A percentile compares a stretch with the other conserved stretches of the same genome.
Evolutionary conservation across 2,329 filamentous ascomycete genomes (phyloP).

Genomic region (Akanthomyces lecanii): DNA sequence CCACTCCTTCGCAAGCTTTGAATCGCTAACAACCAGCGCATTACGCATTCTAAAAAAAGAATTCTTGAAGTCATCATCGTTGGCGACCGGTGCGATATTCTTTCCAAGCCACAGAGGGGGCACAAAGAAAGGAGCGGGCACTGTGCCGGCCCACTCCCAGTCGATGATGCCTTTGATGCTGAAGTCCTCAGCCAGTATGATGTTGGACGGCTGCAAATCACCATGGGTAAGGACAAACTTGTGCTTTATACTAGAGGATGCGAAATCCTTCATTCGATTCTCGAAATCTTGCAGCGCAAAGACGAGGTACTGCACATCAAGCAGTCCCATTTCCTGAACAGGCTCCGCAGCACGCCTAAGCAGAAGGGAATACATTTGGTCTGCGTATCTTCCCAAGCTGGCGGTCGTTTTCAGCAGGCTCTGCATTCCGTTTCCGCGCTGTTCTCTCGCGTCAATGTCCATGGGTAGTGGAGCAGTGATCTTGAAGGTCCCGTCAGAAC

Average conservation of each 20-base stretch:
- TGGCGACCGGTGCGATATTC: not conserved
- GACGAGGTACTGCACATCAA: constrained; percentile 1
- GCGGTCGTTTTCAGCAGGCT: not conserved
- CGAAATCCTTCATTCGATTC: not conserved
- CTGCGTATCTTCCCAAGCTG: not conserved
- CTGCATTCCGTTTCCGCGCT: not conserved
- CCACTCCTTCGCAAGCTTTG: constrained; percentile 5
- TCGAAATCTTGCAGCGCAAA: constrained; percentile 11
- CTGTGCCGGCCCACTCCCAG: constrained; percentile 15
- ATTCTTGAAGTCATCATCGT: not conserved
- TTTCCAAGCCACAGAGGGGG: constrained; percentile 13
- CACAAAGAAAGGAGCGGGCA: constrained; percentile 4
- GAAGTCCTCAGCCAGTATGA: constrained; percentile 10
- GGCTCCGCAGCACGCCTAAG: not conserved
- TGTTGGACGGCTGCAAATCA: constrained; percentile 14
- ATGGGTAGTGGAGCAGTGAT: constrained; percentile 1
- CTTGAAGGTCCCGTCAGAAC: not conserved
- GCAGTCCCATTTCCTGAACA: not conserved
- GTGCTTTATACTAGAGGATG: not conserved
- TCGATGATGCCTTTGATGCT: constrained; percentile 16
- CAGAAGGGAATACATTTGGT: not conserved
- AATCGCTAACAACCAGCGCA: not conserved
- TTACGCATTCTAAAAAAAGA: not conserved
- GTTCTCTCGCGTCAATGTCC: not conserved
- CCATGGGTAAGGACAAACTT: constrained; percentile 15